Conservation (phyloP, 257 asterid genomes). For the Przewalskia tangutica region DNA sequence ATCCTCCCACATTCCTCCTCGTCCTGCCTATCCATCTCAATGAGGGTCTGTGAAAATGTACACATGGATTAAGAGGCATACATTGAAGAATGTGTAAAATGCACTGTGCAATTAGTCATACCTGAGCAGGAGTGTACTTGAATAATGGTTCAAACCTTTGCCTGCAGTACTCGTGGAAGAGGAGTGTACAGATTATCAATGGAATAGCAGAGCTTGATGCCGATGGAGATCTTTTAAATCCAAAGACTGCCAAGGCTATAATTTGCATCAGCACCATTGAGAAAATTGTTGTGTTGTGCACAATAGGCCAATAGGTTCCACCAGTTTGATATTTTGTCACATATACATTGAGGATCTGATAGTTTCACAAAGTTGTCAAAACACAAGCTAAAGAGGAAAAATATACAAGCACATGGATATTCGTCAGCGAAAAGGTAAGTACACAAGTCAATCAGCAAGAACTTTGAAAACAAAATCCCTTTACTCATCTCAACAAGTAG, state of each 20-base stretch:
- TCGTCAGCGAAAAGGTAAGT: not conserved
- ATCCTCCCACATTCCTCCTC: slow-evolving; percentile 37
- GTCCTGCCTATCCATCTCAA: slow-evolving; percentile 83
- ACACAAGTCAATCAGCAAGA: not conserved
- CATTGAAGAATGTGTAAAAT: not conserved
- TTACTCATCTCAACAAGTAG: not conserved
- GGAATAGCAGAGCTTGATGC: slow-evolving; percentile 28
- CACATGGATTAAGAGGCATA: slow-evolving; percentile 20
- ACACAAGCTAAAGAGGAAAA: not conserved
- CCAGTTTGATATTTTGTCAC: slow-evolving; percentile 29
- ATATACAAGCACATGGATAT: not conserved
- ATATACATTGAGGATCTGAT: slow-evolving; percentile 35
- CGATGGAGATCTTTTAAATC: slow-evolving; percentile 20
- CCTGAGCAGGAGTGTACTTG: slow-evolving; percentile 23
- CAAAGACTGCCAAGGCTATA: slow-evolving; percentile 28
- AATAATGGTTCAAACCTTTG: slow-evolving; percentile 30
- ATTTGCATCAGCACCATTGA: slow-evolving; percentile 29
- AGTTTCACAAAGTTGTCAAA: not conserved
- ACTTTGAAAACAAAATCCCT: not conserved
- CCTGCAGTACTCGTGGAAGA: slow-evolving; percentile 32
- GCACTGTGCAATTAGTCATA: not conserved
- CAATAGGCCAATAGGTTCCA: slow-evolving; percentile 37
- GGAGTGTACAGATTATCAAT: slow-evolving; percentile 21
- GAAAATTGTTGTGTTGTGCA: slow-evolving; percentile 29
- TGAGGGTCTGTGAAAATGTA: slow-evolving; percentile 40